Base-by-base conservation (phyloP, 2,329 filamentous ascomycete species). In the Ceratocystis cubensis region DNA sequence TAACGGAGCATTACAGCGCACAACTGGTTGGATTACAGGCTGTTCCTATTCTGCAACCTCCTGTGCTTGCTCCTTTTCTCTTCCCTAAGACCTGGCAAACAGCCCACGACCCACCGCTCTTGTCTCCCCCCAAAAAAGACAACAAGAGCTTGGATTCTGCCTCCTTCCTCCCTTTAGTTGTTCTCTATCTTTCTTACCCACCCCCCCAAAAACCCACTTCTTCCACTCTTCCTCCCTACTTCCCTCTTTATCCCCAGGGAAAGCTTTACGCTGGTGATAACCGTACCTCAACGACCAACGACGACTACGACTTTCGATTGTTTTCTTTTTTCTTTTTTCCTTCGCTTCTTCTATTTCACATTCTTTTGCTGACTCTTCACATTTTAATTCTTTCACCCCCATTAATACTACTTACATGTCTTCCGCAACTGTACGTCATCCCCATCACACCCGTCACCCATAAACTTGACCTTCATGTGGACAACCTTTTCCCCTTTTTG, bases 351-450 rank as follows among this genome's bases (percentile, higher is more conserved):
- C 63, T 66, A 50, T 57, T 65, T 62, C 41, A 45, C 62, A 53
- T 63, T 65, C 45, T 66, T 66, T 44, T 65, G 30, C 22, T 37
- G 56, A 37, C 15, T 59, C 48, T 61, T 57, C 22, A 22, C 46
- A 13, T 48, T 68, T 68, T 67, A 69, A 71, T 69, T 66, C 10
- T 41, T 63, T 66, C 37, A 59, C 22, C 48, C 53, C 66, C 22
- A 30, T 57, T 20, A 66, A 68, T 63, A 67, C 69, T 68, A 69
- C 69, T 68, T 70, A 70, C 66, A 75, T 75, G 74, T 75, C 73
- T 69, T 74, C 74, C 66, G 69, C 72, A 69, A 71, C 73, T 70
- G 73, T 75, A 75, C 64, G 74, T 75, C 61, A 28, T 45, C 68
- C 59, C 67, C 46, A 64, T 65, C 68, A 22, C 10, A 10, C 46